Evolutionary conservation across 768 basidiomycete species (phyloP).

Genomic region (Obba rivulosa): DNA sequence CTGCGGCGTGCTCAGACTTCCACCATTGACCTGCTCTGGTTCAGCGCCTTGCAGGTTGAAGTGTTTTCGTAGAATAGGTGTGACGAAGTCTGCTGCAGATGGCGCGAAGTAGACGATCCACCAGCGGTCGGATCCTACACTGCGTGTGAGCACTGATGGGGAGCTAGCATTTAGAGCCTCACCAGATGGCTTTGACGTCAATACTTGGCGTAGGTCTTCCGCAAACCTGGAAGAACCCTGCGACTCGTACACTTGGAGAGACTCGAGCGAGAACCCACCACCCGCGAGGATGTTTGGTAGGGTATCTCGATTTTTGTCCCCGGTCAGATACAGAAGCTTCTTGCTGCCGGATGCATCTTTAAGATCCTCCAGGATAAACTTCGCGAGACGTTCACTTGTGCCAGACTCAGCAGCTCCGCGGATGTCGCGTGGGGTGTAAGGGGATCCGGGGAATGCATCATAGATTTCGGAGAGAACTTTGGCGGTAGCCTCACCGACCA

Average conservation of each 20-base stretch:
- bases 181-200: not conserved
- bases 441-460: conserved; percentile 21
- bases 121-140: conserved; percentile 27
- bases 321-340: conserved; percentile 69
- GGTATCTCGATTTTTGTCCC: conserved; percentile 81
- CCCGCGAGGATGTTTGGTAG: conserved; percentile 45
- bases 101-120: conserved; percentile 80
- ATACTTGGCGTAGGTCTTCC: conserved; percentile 28
- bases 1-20: conserved; percentile 1
- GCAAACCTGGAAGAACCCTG: conserved; percentile 47
- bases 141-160: not conserved
- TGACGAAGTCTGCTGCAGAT: conserved; percentile 55
- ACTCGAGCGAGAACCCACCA: conserved; percentile 38
- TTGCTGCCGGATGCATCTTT: conserved; percentile 7
- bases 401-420: conserved; percentile 51
- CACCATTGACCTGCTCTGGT: no score
- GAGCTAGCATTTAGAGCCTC: not conserved
- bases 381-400: conserved; percentile 61
- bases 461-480: conserved; percentile 34
- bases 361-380: conserved; percentile 48
- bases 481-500: conserved; percentile 66
- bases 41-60: conserved; percentile 32
- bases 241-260: conserved; percentile 70
- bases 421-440: conserved; percentile 28
- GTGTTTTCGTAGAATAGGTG: conserved; percentile 41